These are phyloP conservation scores for Hippophae rhamnoides DNA, from an alignment of 306 rosid genomes.

Conservation along the genomic window DNA sequence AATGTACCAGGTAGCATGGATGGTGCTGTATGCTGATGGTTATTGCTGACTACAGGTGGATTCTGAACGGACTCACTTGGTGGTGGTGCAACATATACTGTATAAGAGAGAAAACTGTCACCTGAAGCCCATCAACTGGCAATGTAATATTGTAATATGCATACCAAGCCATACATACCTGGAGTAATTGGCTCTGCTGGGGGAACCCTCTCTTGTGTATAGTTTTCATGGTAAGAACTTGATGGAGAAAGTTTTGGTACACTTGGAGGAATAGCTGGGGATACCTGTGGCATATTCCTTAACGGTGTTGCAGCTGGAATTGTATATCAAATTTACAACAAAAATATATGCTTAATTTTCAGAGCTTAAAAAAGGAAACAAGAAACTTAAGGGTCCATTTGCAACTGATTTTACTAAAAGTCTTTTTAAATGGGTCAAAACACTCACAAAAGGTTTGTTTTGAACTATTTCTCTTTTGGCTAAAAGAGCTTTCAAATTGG, in stretches of 20 bases:
- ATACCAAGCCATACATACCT: slow-evolving; percentile 29
- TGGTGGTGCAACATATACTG: slow-evolving; percentile 32
- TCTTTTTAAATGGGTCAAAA: too few relatives aligned
- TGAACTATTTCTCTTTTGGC: too few relatives aligned
- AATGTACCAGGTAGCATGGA: slow-evolving; percentile 25
- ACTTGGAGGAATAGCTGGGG: slow-evolving; percentile 43
- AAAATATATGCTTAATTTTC: neutral
- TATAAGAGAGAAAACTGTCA: slow-evolving; percentile 13
- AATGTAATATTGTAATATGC: slow-evolving; percentile 14
- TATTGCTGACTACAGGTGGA: slow-evolving; percentile 17
- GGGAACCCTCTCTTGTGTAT: slow-evolving; percentile 35
- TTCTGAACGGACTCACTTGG: slow-evolving; percentile 18
- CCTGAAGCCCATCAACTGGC: slow-evolving; percentile 9
- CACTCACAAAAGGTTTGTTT: too few relatives aligned
- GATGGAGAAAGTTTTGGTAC: slow-evolving; percentile 44
- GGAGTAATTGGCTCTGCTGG: slow-evolving; percentile 36
- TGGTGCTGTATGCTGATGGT: slow-evolving; percentile 23
- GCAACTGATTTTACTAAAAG: too few relatives aligned
- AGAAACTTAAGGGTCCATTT: neutral
- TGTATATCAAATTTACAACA: slow-evolving; percentile 14
- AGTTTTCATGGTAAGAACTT: slow-evolving; percentile 27
- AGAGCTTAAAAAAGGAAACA: neutral
- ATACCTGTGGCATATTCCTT: slow-evolving; percentile 29
- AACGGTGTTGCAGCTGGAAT: slow-evolving; percentile 39
- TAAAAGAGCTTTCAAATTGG: too few relatives aligned